Evolutionary conservation across 805 yeast genomes (phyloP).

Genomic region (Kuraishia floccosa): DNA sequence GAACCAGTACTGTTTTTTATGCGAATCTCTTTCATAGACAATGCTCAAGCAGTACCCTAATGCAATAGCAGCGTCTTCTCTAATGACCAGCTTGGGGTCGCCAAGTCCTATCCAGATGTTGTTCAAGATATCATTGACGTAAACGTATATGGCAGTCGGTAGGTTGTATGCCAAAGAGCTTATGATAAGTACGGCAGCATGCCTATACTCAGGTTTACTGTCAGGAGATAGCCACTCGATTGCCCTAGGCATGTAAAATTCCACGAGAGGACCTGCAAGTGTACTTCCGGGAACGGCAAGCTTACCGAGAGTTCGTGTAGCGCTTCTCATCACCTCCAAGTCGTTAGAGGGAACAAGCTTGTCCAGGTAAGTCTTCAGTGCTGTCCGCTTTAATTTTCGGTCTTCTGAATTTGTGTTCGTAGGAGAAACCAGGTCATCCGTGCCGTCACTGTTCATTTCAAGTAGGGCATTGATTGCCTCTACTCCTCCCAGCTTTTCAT

Average conservation of each 20-base stretch:
- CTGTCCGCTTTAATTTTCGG: slow-evolving; percentile 82
- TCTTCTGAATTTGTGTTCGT: slow-evolving; percentile 51
- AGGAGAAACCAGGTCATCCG: slow-evolving; percentile 13
- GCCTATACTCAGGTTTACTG: slow-evolving; percentile 75
- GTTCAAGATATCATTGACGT: slow-evolving; percentile 67
- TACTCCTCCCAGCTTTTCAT: slow-evolving; percentile 80
- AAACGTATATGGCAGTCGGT: slow-evolving; percentile 72
- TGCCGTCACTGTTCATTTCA: slow-evolving; percentile 66
- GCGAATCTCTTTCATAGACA: slow-evolving; percentile 66
- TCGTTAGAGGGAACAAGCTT: slow-evolving; percentile 75
- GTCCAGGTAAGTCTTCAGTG: slow-evolving; percentile 83
- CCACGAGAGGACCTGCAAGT: slow-evolving; percentile 85
- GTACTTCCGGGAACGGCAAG: slow-evolving; percentile 86
- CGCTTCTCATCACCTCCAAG: slow-evolving; percentile 72
- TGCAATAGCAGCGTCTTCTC: slow-evolving; percentile 79
- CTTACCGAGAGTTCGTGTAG: slow-evolving; percentile 81
- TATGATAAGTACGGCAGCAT: slow-evolving; percentile 80
- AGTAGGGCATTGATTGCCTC: slow-evolving; percentile 83
- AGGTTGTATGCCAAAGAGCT: slow-evolving; percentile 78
- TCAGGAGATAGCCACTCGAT: slow-evolving; percentile 89
- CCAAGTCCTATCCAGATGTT: slow-evolving; percentile 82
- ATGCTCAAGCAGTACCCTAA: slow-evolving; percentile 70
- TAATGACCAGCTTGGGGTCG: slow-evolving; percentile 62
- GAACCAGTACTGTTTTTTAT: slow-evolving; percentile 67
- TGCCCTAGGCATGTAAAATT: slow-evolving; percentile 79